Evolutionary conservation across 768 basidiomycete genomes (phyloP), one percentile per base, ranked within the genome.

Genomic region (Postia placenta): DNA sequence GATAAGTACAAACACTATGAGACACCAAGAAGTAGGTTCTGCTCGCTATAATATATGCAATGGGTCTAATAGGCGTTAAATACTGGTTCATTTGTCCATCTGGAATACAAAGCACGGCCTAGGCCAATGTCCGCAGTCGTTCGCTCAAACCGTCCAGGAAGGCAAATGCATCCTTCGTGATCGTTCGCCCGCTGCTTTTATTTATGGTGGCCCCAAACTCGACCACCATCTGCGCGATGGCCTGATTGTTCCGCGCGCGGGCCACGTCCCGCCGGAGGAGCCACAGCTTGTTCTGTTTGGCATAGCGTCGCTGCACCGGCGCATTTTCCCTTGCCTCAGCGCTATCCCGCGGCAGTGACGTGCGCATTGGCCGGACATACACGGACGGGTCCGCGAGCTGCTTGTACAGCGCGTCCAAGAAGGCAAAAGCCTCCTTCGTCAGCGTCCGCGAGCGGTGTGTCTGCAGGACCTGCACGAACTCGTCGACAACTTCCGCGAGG

Each of bases 101-200:
- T n/a, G n/a, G n/a, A n/a, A n/a, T n/a, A n/a, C n/a, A n/a, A n/a
- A n/a, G n/a, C 7, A 33, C 15, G 9, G 30, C 42, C 30, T 35
- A 73, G 43, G 66, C 61, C 53, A 81, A 55, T 11, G 63, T 67
- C 55, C 66, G 69, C 50, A 89, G 64, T 54, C 80, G 69, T 38
- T 67, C 73, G 2, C 80, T 75, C 39, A 87, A 60, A 30, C 78
- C 78, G 45, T 82, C 79, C 42, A 88, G 65, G 60, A 88, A 87
- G 9, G 73, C 73, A 57, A 87, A 75, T 30, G 84, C 85, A 56
- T 87, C 83, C 75, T 89, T 90, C 27, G 85, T 88, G 47, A 90
- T 71, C 43, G 81, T 87, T 54, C 83, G 73, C 36, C 84, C 81
- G 30, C 71, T 80, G 57, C 80, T 82, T 60, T 74, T 74, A 62